A percentile compares a stretch with the other conserved stretches of the same genome.
These are phyloP conservation scores for Eimeria acervulina DNA, from an alignment of 169 alveolate species.

Conservation along the genomic window DNA sequence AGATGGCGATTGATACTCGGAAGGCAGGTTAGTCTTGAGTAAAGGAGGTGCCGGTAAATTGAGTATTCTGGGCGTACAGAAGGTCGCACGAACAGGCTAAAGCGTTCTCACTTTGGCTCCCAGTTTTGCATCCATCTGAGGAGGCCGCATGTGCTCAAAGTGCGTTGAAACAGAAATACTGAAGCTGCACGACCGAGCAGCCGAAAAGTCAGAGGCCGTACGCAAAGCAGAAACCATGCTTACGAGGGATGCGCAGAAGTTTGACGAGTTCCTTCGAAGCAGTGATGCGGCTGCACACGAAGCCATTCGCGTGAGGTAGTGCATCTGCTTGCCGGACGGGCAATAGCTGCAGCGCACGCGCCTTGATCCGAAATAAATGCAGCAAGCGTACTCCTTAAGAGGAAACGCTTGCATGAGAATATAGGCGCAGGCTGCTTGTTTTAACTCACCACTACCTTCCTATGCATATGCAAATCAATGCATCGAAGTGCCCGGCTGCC, in stretches of 20 bases:
- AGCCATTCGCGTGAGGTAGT: conserved; percentile 83
- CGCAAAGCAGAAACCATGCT: conserved; percentile 86
- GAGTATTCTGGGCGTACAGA: background rate
- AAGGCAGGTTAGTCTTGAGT: conserved; percentile 80
- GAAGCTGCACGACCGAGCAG: conserved; percentile 87
- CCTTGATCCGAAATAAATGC: too few relatives aligned
- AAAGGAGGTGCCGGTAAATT: background rate
- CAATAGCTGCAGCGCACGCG: background rate
- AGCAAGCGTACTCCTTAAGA: background rate
- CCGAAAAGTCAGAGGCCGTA: conserved; percentile 85
- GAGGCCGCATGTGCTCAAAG: background rate
- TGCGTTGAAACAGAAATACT: conserved; percentile 82
- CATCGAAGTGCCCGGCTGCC: background rate
- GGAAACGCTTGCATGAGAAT: background rate
- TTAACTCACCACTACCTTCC: background rate
- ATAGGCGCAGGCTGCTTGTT: background rate
- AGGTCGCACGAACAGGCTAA: background rate
- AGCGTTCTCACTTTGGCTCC: conserved; percentile 19
- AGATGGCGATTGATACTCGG: conserved; percentile 84
- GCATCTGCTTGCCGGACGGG: background rate
- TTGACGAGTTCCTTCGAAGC: conserved; percentile 80
- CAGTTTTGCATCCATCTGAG: background rate
- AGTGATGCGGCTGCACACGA: conserved; percentile 87
- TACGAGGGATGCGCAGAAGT: conserved; percentile 66
- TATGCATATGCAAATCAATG: background rate